Evolutionary conservation across 2,329 filamentous ascomycete genomes (phyloP), one percentile per base, ranked within the genome.

Genomic region (Colletotrichum zoysiae): DNA sequence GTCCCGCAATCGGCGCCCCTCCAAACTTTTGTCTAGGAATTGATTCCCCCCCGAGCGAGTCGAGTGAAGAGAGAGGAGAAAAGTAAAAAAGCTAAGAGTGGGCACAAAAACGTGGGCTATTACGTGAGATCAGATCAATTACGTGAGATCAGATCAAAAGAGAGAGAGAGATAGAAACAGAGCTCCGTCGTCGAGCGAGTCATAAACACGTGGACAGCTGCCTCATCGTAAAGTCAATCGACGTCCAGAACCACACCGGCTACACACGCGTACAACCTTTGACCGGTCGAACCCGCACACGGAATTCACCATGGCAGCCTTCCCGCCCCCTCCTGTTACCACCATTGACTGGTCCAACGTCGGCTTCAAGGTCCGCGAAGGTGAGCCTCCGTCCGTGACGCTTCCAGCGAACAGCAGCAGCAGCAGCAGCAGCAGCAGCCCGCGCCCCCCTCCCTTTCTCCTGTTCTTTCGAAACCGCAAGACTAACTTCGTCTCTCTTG

Each of bases 291-390:
- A 53, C 58, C 14, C 46, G 18, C 35, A 40, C 26, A 57, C 64
- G 46, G 67, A 18, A 65, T 56, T 55, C 69, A 80, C 72, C 38
- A 88, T 88, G 86, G 77, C 85, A 65, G 73, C 84, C 50, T 95
- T 95, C 79, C 94, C 94, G 75, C 94, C 94, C 40, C 89, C 92
- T 14, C 92, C 93, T 4, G 90, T 93, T 76, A 90, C 90, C 79
- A 92, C 92, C 75, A 95, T 97, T 84, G 95, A 98, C 87, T 98
- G 95, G 95, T 90, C 88, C 81, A 92, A 97, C 78, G 90, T 98
- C 75, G 95, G 95, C 79, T 98, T 98, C 88, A 91, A 91, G 79
- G 92, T 98, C 76, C 93, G 94, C 76, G 95, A 98, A 88, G 93
- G 94, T 94, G 82, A 77, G 84, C 51, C 14, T 18, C 46, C 20